Percentiles rank a stretch among this genome's conserved stretches.
Evolutionary conservation across 2,329 filamentous ascomycete genomes (phyloP).

Genomic region (Cadophora luteo-olivacea): DNA sequence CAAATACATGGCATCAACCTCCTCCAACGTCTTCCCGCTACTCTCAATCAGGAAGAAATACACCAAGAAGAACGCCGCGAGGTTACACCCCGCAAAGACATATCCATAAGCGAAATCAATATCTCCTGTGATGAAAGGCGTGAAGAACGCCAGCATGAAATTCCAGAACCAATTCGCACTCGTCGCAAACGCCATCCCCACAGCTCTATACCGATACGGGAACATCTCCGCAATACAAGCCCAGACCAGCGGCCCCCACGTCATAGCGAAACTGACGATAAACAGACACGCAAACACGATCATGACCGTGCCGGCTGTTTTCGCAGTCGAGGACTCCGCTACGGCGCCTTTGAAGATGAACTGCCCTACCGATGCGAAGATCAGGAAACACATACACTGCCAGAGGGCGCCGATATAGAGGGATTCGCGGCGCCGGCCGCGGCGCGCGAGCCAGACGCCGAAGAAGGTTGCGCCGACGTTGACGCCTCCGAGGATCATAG

Average conservation of each 20-base stretch:
- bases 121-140: constrained; percentile 74
- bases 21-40: constrained; percentile 46
- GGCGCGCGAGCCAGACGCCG: constrained; percentile 69
- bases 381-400: constrained; percentile 72
- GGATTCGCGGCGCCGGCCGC: constrained; percentile 71
- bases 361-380: constrained; percentile 60
- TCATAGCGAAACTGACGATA: constrained; percentile 73
- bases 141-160: constrained; percentile 79
- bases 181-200: constrained; percentile 65
- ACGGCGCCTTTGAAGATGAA: constrained; percentile 62
- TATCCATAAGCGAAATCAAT: constrained; percentile 75
- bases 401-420: constrained; percentile 70
- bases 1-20: constrained; percentile 39
- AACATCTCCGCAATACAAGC: constrained; percentile 72
- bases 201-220: constrained; percentile 66
- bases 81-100: constrained; percentile 76
- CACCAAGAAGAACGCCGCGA: constrained; percentile 68
- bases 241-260: constrained; percentile 76
- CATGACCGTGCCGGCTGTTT: constrained; percentile 68
- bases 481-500: constrained; percentile 71
- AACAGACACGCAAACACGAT: constrained; percentile 78
- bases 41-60: constrained; percentile 81
- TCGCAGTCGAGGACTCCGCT: constrained; percentile 51
- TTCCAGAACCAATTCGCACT: constrained; percentile 75
- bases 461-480: constrained; percentile 67